Evolutionary conservation across 306 rosid genomes (phyloP).

Genomic region (Corylus heterophylla): DNA sequence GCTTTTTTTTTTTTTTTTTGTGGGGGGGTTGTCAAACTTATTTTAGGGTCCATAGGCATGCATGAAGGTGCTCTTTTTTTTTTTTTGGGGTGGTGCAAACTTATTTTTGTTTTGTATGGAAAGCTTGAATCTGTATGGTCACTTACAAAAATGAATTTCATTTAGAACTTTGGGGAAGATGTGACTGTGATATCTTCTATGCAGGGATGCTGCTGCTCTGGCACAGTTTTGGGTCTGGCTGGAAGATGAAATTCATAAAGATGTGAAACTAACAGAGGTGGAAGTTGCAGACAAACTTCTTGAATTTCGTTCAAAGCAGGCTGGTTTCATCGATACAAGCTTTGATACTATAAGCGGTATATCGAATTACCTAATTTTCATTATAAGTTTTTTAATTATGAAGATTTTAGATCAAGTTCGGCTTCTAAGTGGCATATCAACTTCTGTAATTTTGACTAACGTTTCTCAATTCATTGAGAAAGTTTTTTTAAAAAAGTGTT

Average conservation of each 20-base stretch:
- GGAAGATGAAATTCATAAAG: conserved; percentile 65
- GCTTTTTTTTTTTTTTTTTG: not conserved
- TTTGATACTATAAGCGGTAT: conserved; percentile 92
- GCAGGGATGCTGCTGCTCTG: conserved; percentile 95
- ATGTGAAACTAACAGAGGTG: conserved; percentile 65
- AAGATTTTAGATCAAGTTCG: not conserved
- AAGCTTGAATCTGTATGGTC: not conserved
- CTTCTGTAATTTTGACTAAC: not conserved
- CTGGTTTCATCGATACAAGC: conserved; percentile 90
- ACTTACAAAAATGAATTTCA: conserved; percentile 1
- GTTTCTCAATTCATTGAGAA: not conserved
- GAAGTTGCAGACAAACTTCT: conserved; percentile 86
- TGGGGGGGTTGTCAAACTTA: not conserved
- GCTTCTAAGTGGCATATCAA: not conserved
- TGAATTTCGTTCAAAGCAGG: conserved; percentile 82
- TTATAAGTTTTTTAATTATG: not conserved
- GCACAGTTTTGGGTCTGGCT: conserved; percentile 95
- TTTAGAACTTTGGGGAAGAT: conserved; percentile 15
- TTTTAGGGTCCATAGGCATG: not conserved
- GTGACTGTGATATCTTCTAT: conserved; percentile 28
- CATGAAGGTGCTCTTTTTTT: not conserved
- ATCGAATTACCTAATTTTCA: not conserved
- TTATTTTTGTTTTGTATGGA: not conserved
- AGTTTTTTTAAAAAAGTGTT: not conserved
- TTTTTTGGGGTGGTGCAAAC: too few relatives aligned